Percentiles rank a stretch among this genome's conserved stretches.
phyloP scores from a whole-genome alignment of 495 filamentous ascomycete species.

The Chaetomium cochliodes region DNA sequence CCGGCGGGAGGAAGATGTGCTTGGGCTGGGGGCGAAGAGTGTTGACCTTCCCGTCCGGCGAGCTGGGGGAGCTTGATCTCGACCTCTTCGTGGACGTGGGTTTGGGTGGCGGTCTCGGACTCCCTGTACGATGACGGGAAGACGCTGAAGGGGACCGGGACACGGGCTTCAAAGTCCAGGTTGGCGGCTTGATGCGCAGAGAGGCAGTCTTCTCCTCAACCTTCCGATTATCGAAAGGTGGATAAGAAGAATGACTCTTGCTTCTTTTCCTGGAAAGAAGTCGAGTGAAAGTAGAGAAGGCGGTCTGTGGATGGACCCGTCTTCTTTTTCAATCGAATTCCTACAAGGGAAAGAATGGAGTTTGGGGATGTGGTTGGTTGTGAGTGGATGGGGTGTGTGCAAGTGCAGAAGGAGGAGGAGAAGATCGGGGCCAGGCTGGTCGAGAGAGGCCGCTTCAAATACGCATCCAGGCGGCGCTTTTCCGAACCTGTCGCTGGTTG shows the following conservation, averaged over 20 bases:
- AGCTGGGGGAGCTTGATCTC: constrained; percentile 74
- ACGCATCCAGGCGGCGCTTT: constrained; percentile 31
- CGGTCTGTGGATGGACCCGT: constrained; percentile 38
- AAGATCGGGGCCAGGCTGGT: constrained; percentile 27
- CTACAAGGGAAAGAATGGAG: constrained; percentile 25
- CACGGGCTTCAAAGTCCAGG: constrained; percentile 99
- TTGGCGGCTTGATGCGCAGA: constrained; percentile 76
- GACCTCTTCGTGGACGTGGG: constrained; percentile 73
- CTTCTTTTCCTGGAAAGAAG: constrained; percentile 60
- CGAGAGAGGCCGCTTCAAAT: constrained; percentile 39
- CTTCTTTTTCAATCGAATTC: constrained; percentile 39
- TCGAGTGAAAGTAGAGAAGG: constrained; percentile 42
- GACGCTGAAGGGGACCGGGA: constrained; percentile 99
- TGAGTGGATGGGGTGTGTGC: constrained; percentile 28
- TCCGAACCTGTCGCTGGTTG: constrained; percentile 31
- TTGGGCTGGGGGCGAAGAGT: constrained; percentile 61
- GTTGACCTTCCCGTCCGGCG: constrained; percentile 94
- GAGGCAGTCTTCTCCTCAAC: constrained; percentile 80
- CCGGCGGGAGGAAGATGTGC: constrained; percentile 61
- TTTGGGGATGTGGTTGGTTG: constrained; percentile 28
- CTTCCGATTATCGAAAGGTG: constrained; percentile 91
- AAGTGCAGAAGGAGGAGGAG: constrained; percentile 26
- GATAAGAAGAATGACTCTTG: constrained; percentile 87
- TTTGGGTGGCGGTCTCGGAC: constrained; percentile 73
- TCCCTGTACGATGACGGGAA: constrained; percentile 98